Evolutionary conservation across 371 early-diverging fungal species (phyloP), one percentile per base, ranked within the genome.

Genomic region (Chytridium lagenaria): DNA sequence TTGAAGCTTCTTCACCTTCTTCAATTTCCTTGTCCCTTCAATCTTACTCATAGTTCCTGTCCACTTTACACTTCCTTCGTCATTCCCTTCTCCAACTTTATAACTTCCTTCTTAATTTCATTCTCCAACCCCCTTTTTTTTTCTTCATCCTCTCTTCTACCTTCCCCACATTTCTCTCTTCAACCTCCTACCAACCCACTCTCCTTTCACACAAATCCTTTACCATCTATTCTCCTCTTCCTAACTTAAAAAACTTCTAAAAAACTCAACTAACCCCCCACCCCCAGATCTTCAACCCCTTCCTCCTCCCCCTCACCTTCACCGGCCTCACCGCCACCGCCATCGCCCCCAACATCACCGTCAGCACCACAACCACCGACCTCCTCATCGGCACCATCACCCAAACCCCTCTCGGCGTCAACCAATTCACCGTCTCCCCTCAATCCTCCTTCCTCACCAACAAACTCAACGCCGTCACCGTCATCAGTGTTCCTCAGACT

Each of bases 261-360:
- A 55, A 55, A 44, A 44, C 44, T 19, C 44, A 44, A 44, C 44
- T n/a, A n/a, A n/a, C 10, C 49, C 10, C n/a, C n/a, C n/a, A n/a
- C n/a, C n/a, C n/a, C 22, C 26, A 55, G 61, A 31, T 61, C 61
- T 34, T 61, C 61, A 61, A 61, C 61, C 61, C 61, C 61, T 61
- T 61, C 61, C 30, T 34, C 34, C 61, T 61, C 36, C 61, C 61
- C 61, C 61, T 61, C 61, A 61, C 61, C 61, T 61, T 61, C 61
- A 61, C 61, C 61, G 61, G 36, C 61, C 36, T 61, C n/a, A 61
- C 7, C 61, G 61, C 61, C 36, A 61, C 61, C 30, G 61, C 61
- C 36, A 23, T 37, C 36, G 61, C 61, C 61, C 36, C 61, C 61
- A 7, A 61, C 7, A 37, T 61, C 61, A 61, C 31, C 36, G 61